Conservation (phyloP, 176 grass and related monocot species). For the Bolboschoenus planiculmis region DNA sequence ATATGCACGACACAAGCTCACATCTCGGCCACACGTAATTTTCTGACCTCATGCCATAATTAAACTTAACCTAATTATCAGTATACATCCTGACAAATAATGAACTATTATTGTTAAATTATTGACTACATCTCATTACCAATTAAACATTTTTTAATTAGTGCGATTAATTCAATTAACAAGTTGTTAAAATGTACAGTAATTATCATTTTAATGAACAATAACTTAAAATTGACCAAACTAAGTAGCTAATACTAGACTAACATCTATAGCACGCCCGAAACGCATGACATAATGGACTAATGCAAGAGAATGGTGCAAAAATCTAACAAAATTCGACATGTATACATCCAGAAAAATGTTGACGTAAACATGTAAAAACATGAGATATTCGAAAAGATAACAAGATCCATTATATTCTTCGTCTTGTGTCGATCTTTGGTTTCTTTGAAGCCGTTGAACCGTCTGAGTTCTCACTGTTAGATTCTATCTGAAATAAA, state of each 20-base stretch:
- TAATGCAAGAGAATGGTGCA: not conserved
- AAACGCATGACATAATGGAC: not conserved
- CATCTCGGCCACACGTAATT: too few species aligned
- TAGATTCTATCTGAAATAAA: constrained; percentile 65
- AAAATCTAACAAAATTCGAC: not conserved
- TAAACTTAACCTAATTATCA: not conserved
- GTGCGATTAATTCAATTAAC: too few species aligned
- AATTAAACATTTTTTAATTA: too few species aligned
- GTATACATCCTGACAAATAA: not conserved
- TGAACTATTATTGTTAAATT: not conserved
- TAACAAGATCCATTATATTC: constrained; percentile 48
- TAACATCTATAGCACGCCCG: too few species aligned
- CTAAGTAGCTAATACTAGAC: not conserved
- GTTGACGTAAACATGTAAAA: not conserved
- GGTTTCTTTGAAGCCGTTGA: constrained; percentile 53
- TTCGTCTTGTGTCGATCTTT: constrained; percentile 52
- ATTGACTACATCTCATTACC: not conserved
- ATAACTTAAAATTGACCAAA: not conserved
- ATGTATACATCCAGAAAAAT: not conserved
- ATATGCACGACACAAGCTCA: not conserved
- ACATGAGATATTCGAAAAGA: not conserved
- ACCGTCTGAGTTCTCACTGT: constrained; percentile 20
- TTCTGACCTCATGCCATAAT: too few species aligned
- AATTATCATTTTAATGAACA: too few species aligned
- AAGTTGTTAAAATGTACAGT: too few species aligned